Conservation (phyloP, 257 asterid genomes). For the Rhazya stricta region DNA sequence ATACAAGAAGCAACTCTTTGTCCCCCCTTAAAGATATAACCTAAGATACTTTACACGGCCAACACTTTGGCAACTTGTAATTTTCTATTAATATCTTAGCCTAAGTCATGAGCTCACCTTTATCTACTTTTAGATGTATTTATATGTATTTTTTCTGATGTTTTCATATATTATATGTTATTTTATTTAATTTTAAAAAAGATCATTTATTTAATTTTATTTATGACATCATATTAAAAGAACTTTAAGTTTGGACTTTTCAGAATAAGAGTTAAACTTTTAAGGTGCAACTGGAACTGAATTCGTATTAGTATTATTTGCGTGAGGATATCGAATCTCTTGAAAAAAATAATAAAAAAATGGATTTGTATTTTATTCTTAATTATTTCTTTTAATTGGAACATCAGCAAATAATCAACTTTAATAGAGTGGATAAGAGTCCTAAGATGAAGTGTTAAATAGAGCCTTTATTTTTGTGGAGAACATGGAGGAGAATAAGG, state of each 20-base stretch:
- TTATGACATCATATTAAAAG: too few relatives aligned
- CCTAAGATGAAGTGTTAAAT: conserved; percentile 5
- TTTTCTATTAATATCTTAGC: not conserved
- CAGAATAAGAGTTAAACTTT: too few relatives aligned
- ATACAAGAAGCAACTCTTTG: conserved; percentile 15
- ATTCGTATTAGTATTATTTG: too few relatives aligned
- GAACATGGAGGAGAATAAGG: conserved; percentile 18
- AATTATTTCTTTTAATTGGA: not conserved
- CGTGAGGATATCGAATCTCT: too few relatives aligned
- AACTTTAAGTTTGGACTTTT: too few relatives aligned
- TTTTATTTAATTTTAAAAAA: too few relatives aligned
- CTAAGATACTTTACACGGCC: conserved; percentile 4
- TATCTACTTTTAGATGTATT: not conserved
- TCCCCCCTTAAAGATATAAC: not conserved
- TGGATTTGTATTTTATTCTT: not conserved
- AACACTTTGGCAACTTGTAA: conserved; percentile 10
- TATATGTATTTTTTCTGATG: too few relatives aligned
- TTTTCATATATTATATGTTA: too few relatives aligned
- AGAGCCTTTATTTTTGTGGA: not conserved
- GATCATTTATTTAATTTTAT: too few relatives aligned
- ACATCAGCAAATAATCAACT: conserved; percentile 6
- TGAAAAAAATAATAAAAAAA: not conserved
- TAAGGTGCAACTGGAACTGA: too few relatives aligned
- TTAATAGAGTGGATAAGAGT: conserved; percentile 13
- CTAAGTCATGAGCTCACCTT: not conserved